Conservation (phyloP, 2,329 filamentous ascomycete genomes). For the Pleomassaria siparia region DNA sequence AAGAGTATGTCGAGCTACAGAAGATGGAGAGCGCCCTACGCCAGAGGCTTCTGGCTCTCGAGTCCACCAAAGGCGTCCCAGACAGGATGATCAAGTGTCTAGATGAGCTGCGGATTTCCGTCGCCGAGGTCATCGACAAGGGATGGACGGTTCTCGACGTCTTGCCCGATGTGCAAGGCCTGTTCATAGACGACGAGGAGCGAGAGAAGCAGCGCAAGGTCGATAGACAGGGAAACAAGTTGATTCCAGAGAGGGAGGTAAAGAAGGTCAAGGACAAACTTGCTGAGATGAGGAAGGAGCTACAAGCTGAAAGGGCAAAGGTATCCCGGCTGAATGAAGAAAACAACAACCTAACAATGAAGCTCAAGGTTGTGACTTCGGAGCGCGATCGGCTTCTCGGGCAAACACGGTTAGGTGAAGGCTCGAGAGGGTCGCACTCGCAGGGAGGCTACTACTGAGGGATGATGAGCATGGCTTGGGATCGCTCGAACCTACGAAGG, state of each 20-base stretch:
- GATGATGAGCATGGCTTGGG: too few species aligned
- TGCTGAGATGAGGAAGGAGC: slow-evolving; percentile 12
- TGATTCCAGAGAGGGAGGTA: neutral
- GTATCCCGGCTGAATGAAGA: slow-evolving; percentile 22
- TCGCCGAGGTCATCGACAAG: too few species aligned
- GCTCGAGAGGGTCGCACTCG: too few species aligned
- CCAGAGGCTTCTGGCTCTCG: slow-evolving; percentile 14
- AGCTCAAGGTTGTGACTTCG: slow-evolving; percentile 11
- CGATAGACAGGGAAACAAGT: too few species aligned
- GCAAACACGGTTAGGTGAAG: too few species aligned
- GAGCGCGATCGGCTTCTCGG: slow-evolving; percentile 4
- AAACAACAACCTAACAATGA: slow-evolving; percentile 20
- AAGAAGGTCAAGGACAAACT: neutral
- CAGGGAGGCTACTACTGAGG: too few species aligned
- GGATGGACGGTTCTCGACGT: too few species aligned
- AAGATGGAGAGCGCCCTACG: slow-evolving; percentile 17
- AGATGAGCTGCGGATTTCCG: too few species aligned
- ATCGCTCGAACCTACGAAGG: too few species aligned
- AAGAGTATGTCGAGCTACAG: slow-evolving; percentile 21
- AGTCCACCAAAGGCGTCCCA: slow-evolving; percentile 19
- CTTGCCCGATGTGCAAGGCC: too few species aligned
- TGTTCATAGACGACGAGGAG: too few species aligned
- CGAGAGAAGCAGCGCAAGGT: too few species aligned
- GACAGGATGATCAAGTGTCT: slow-evolving; percentile 15
- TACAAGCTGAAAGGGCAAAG: slow-evolving; percentile 13